Percentiles rank a stretch among this genome's conserved stretches.
phyloP scores from a whole-genome alignment of 352 stramenopile genomes.

The Phytophthora multivora region DNA sequence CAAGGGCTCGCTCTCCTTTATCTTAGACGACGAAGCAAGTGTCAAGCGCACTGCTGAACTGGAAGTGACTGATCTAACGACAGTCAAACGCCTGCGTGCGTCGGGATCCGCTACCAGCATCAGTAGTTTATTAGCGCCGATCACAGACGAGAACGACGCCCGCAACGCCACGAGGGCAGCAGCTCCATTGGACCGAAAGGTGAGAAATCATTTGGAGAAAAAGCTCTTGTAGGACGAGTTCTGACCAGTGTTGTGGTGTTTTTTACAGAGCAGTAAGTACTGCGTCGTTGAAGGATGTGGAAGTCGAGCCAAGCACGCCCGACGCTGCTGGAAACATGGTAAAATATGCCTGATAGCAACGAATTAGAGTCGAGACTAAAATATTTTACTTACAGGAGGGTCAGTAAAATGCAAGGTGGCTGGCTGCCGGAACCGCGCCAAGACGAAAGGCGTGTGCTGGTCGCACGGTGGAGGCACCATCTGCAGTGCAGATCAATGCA shows the following conservation, averaged over 20 bases:
- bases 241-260: neutral
- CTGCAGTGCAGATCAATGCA: constrained; percentile 41
- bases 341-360: neutral
- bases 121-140: constrained; percentile 11
- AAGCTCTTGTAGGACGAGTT: neutral
- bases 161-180: constrained; percentile 9
- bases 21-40: constrained; percentile 22
- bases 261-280: constrained; percentile 50
- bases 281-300: constrained; percentile 53
- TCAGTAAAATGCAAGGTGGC: constrained; percentile 60
- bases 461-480: constrained; percentile 59
- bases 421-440: constrained; percentile 55
- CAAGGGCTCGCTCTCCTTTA: constrained; percentile 54
- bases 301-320: constrained; percentile 54
- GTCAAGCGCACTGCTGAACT: constrained; percentile 1
- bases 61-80: constrained; percentile 1
- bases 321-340: constrained; percentile 60
- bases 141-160: constrained; percentile 15
- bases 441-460: constrained; percentile 66
- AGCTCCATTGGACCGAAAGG: constrained; percentile 18
- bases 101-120: constrained; percentile 10
- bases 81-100: constrained; percentile 10
- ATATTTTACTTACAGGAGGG: constrained; percentile 14
- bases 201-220: neutral
- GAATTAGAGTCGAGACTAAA: neutral